Percentiles rank a stretch among this genome's conserved stretches.
phyloP scores from a whole-genome alignment of 2,329 filamentous ascomycete species.

The Zalaria obscura region DNA sequence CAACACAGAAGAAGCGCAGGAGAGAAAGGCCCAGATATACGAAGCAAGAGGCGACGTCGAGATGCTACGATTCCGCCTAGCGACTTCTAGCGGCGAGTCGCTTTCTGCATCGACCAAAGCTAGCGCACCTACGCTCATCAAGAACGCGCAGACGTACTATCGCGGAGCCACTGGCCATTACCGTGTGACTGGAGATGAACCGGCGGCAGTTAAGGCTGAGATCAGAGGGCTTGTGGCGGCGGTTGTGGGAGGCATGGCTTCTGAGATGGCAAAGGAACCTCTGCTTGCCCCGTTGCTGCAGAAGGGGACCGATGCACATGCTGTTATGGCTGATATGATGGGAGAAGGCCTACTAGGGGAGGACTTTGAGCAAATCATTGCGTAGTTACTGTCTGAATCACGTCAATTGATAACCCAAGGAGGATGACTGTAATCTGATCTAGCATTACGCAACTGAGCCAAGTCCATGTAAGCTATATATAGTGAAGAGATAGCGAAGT shows the following conservation, averaged over 20 bases:
- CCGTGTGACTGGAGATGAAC: conserved; percentile 10
- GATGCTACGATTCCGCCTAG: conserved; percentile 38
- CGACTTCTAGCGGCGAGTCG: conserved; percentile 15
- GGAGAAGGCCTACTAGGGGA: conserved; percentile 2
- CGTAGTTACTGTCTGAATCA: no score
- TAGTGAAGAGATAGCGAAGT: no score
- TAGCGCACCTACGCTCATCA: conserved; percentile 32
- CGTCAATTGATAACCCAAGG: no score
- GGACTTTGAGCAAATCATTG: neutral
- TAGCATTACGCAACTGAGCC: no score
- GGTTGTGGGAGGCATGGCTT: conserved; percentile 1
- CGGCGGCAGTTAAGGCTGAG: conserved; percentile 4
- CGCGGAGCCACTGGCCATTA: conserved; percentile 30
- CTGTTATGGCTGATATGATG: conserved; percentile 4
- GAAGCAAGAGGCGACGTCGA: conserved; percentile 41
- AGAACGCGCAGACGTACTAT: conserved; percentile 45
- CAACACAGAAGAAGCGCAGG: conserved; percentile 25
- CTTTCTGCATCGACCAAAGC: conserved; percentile 27
- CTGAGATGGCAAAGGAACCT: neutral
- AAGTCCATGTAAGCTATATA: no score
- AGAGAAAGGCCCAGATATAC: conserved; percentile 36
- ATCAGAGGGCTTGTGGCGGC: conserved; percentile 9
- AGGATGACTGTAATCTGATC: no score
- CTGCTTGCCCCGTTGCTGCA: neutral
- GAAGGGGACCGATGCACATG: conserved; percentile 1